Percentiles rank a stretch among this genome's conserved stretches.
These are phyloP conservation scores for Plasmodium blacklocki DNA, from an alignment of 169 alveolate species.

Conservation along the genomic window DNA sequence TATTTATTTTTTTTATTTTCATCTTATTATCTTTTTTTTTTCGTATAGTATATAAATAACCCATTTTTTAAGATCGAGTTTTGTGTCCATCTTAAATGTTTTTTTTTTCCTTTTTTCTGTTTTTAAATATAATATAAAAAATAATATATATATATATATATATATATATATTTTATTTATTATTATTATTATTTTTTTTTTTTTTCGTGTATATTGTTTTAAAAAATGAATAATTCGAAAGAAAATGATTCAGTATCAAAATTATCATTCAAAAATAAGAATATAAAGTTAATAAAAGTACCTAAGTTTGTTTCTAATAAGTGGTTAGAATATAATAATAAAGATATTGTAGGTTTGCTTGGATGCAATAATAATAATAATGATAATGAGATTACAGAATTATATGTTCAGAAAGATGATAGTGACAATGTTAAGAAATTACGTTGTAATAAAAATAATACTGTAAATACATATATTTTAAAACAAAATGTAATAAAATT, in stretches of 20 bases:
- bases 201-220: not conserved
- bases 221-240: conserved; percentile 45
- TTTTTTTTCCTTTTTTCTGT: not conserved
- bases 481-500: conserved; percentile 36
- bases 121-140: not conserved
- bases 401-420: conserved; percentile 66
- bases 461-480: conserved; percentile 67
- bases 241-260: conserved; percentile 35
- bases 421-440: conserved; percentile 66
- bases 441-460: conserved; percentile 56
- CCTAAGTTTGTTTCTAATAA: conserved; percentile 72
- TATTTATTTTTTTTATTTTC: not conserved
- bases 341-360: conserved; percentile 69
- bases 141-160: not conserved
- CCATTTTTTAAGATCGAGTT: not conserved
- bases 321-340: conserved; percentile 61
- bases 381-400: conserved; percentile 26
- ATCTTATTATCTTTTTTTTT: not conserved
- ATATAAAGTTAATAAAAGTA: conserved; percentile 58
- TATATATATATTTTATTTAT: not conserved
- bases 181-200: too few species aligned
- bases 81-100: not conserved
- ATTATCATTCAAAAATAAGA: conserved; percentile 31
- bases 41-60: not conserved
- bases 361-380: conserved; percentile 25